Evolutionary conservation across 768 basidiomycete species (phyloP).

Genomic region (Ephemerocybe angulata): DNA sequence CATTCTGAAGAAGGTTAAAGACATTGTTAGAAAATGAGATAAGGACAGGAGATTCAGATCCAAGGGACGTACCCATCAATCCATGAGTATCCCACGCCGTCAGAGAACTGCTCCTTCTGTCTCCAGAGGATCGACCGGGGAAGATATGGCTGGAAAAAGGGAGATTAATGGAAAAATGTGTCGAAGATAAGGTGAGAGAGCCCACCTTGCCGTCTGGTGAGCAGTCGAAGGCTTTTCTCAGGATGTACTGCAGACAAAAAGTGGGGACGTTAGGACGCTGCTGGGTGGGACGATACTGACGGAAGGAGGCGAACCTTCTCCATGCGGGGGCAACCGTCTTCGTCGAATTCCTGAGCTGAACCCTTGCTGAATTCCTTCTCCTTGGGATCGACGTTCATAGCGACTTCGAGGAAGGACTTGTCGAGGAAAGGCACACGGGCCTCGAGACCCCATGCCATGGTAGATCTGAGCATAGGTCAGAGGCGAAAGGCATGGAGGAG

Average conservation of each 20-base stretch:
- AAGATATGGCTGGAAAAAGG: conserved; percentile 69
- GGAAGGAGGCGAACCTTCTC: conserved; percentile 67
- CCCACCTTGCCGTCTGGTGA: conserved; percentile 71
- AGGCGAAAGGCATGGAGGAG: neutral
- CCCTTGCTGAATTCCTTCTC: conserved; percentile 90
- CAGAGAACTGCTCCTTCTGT: conserved; percentile 99
- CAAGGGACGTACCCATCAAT: conserved; percentile 74
- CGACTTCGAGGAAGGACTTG: conserved; percentile 89
- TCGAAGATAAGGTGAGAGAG: neutral
- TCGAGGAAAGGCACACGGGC: conserved; percentile 99
- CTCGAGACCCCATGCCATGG: conserved; percentile 99
- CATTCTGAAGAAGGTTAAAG: conserved; percentile 48
- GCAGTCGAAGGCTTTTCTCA: conserved; percentile 94
- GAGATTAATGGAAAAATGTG: neutral
- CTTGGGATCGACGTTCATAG: conserved; percentile 86
- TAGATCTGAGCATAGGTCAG: conserved; percentile 54
- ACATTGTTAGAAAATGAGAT: neutral
- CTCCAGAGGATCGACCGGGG: conserved; percentile 95
- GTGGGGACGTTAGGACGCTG: neutral
- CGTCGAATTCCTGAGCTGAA: conserved; percentile 64
- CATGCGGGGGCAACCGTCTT: conserved; percentile 87
- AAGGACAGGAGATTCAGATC: neutral
- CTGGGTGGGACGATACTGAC: neutral
- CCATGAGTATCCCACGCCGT: conserved; percentile 98
- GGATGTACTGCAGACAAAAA: conserved; percentile 66